phyloP scores from a whole-genome alignment of 1,284 basidiomycete genomes.

The Sphagnurus paluster region DNA sequence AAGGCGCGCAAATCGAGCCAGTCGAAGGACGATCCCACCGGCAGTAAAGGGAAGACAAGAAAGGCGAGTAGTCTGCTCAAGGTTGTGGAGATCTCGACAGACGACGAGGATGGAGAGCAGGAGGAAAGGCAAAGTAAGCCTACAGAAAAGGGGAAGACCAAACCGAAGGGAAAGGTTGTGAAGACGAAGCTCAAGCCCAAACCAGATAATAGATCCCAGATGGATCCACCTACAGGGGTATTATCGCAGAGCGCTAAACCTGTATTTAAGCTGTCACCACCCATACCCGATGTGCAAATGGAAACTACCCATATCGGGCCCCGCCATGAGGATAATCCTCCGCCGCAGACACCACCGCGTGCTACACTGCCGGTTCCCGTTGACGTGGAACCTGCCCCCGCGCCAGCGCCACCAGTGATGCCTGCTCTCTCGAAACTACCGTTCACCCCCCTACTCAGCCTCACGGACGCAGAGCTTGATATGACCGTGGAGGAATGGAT shows the following conservation, averaged over 20 bases:
- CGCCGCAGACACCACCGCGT: constrained; percentile 12
- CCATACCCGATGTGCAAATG: too few relatives aligned
- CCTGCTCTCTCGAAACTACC: constrained; percentile 41
- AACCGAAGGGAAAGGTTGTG: not conserved
- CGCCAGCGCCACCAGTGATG: constrained; percentile 24
- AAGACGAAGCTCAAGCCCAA: too few relatives aligned
- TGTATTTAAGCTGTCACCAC: too few relatives aligned
- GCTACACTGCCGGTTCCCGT: constrained; percentile 3
- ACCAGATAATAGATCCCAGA: too few relatives aligned
- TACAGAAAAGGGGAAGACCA: not conserved
- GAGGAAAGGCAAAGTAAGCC: constrained; percentile 1
- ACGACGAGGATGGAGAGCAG: constrained; percentile 17
- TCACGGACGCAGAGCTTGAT: constrained; percentile 63
- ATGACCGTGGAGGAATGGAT: constrained; percentile 82
- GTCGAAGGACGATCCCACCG: not conserved
- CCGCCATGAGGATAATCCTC: not conserved
- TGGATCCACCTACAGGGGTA: too few relatives aligned
- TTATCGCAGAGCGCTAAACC: too few relatives aligned
- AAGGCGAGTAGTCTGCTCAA: constrained; percentile 16
- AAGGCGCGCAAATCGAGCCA: not conserved
- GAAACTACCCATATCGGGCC: too few relatives aligned
- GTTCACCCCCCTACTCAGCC: constrained; percentile 37
- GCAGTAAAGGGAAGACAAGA: constrained; percentile 15
- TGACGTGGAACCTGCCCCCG: constrained; percentile 2
- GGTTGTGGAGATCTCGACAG: constrained; percentile 24